Base-by-base conservation (phyloP, 768 basidiomycete species). In the Aureoboletus auriporus region DNA sequence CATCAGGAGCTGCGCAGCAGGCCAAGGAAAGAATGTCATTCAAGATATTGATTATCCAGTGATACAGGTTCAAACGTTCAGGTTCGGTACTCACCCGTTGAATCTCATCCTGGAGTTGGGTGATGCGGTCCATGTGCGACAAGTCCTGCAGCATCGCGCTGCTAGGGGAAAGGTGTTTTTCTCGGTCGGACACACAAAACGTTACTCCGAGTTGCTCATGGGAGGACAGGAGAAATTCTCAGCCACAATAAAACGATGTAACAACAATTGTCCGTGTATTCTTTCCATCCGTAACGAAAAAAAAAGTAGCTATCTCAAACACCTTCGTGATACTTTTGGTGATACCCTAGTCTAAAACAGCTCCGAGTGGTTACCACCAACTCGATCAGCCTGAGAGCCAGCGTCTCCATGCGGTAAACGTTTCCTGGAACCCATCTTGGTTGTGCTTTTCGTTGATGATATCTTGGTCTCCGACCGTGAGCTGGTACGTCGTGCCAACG, bases 81-180 rank as follows among this genome's bases (percentile, higher is more conserved):
- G n/a, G n/a, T n/a, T n/a, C n/a, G 20, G 20, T 27, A 44, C 61
- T 45, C 46, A 86, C 89, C 72, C 88, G 83, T 69, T 95, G 92
- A 51, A 93, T 91, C 69, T 88, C 88, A 80, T 95, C 87, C 75
- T 93, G 91, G 46, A 94, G 83, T 67, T 94, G 93, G 9, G 93
- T 93, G 67, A 94, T 89, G 71, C 91, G 85, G 77, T 94, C 92
- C 93, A 93, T 93, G 75, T 89, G 83, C 68, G 88, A 82, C 67
- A 91, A 71, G 81, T 90, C 88, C 77, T 89, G 84, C 78, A 91
- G 88, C 88, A 91, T 91, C 74, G 72, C 87, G 79, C 82, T 80
- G 82, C 64, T 33, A 44, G 31, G 28, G 42, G 53, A 50, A 35
- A 54, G 37, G 31, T 27, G 48, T 14, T 36, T 17, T 38, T 45